Evolutionary conservation across 805 yeast genomes (phyloP).

Genomic region (Kluyveromyces nonfermentans): DNA sequence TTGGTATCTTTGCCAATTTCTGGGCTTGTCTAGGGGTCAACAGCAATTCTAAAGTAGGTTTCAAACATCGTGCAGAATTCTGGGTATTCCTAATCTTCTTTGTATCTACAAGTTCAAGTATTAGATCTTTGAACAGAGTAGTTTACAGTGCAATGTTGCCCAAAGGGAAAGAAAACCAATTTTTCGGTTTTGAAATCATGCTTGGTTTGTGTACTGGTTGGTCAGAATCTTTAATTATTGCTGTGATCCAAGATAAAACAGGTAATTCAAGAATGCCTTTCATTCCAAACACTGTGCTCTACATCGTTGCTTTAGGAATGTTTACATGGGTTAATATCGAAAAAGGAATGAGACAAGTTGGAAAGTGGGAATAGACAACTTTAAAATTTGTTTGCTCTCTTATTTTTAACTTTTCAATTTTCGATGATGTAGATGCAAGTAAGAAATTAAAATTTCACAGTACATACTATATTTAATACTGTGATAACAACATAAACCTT

Average conservation of each 20-base stretch:
- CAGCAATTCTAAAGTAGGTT: conserved; percentile 25
- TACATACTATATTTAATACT: too few relatives aligned
- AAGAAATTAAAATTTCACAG: too few relatives aligned
- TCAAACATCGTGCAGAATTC: conserved; percentile 36
- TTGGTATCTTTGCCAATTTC: conserved; percentile 30
- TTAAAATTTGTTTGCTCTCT: too few relatives aligned
- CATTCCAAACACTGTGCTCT: conserved; percentile 29
- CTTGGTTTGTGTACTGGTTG: conserved; percentile 35
- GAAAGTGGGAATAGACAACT: conserved; percentile 4
- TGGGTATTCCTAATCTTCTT: conserved; percentile 35
- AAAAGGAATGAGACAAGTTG: conserved; percentile 24
- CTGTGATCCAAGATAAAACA: conserved; percentile 33
- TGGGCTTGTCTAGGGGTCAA: conserved; percentile 34
- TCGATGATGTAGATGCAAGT: too few relatives aligned
- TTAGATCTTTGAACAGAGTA: conserved; percentile 31
- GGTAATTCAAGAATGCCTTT: conserved; percentile 32
- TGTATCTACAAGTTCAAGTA: conserved; percentile 29
- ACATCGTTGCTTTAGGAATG: conserved; percentile 19
- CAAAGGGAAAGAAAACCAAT: conserved; percentile 35
- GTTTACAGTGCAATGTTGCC: conserved; percentile 33
- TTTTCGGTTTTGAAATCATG: conserved; percentile 34
- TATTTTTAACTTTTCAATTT: too few relatives aligned
- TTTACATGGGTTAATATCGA: conserved; percentile 27
- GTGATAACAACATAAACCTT: too few relatives aligned
- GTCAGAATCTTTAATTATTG: conserved; percentile 33